phyloP scores from a whole-genome alignment of 2,329 filamentous ascomycete species.

The Rasamsonia emersonii region DNA sequence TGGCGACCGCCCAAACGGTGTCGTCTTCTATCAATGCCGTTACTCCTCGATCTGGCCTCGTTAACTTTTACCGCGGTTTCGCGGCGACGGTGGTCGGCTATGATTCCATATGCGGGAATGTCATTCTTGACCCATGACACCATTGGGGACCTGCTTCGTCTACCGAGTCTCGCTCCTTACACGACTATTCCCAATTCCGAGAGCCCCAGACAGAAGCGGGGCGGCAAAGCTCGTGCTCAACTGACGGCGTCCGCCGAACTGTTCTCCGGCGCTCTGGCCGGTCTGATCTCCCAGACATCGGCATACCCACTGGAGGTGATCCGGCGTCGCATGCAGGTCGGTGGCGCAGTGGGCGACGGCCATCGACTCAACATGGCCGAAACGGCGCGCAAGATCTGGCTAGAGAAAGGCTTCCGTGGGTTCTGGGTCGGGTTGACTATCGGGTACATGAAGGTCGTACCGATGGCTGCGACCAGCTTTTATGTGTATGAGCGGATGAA shows the following conservation, averaged over 20 bases:
- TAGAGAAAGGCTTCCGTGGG: conserved; percentile 66
- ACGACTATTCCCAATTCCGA: conserved; percentile 62
- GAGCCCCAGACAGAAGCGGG: conserved; percentile 23
- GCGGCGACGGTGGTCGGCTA: conserved; percentile 80
- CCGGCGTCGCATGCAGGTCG: conserved; percentile 88
- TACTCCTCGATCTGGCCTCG: conserved; percentile 58
- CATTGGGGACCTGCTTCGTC: conserved; percentile 72
- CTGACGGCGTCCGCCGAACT: conserved; percentile 83
- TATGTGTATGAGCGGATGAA: conserved; percentile 60
- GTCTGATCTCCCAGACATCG: conserved; percentile 79
- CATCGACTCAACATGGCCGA: conserved; percentile 68
- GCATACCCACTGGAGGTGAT: conserved; percentile 95
- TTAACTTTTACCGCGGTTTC: conserved; percentile 95
- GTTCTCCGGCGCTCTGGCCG: conserved; percentile 72
- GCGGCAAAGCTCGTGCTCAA: conserved; percentile 53
- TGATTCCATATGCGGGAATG: conserved; percentile 93
- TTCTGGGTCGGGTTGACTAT: conserved; percentile 93
- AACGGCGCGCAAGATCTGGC: conserved; percentile 65
- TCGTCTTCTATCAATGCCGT: conserved; percentile 39
- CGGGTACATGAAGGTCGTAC: conserved; percentile 89
- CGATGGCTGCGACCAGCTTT: conserved; percentile 70
- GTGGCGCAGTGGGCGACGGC: conserved; percentile 86
- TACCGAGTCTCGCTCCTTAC: conserved; percentile 56
- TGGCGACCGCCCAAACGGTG: conserved; percentile 27
- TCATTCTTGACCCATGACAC: conserved; percentile 95